Percentiles rank a stretch among this genome's conserved stretches.
Conservation (phyloP, 2,329 filamentous ascomycete species). For the Simplicillium aogashimaense region DNA sequence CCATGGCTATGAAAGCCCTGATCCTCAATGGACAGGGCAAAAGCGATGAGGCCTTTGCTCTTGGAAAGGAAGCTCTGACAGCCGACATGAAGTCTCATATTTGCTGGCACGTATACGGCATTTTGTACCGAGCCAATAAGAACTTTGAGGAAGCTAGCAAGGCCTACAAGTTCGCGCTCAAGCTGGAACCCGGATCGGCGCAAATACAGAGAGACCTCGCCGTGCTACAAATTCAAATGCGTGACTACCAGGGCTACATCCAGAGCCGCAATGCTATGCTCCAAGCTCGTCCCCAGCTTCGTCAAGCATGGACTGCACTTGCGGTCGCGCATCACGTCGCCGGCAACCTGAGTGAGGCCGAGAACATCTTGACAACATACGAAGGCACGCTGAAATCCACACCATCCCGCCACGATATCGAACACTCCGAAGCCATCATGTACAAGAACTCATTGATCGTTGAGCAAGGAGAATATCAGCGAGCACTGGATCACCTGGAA, state of each 20-base stretch:
- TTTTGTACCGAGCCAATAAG: conserved; percentile 87
- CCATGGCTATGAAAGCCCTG: conserved; percentile 96
- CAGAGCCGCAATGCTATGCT: conserved; percentile 84
- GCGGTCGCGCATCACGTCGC: conserved; percentile 86
- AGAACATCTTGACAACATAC: conserved; percentile 83
- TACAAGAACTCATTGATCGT: conserved; percentile 96
- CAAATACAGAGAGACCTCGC: conserved; percentile 94
- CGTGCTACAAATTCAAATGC: conserved; percentile 89
- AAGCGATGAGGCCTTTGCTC: conserved; percentile 83
- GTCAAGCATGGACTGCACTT: conserved; percentile 96
- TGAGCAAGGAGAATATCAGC: conserved; percentile 73
- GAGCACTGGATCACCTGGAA: conserved; percentile 80
- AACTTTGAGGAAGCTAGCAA: conserved; percentile 99
- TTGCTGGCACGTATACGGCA: conserved; percentile 97
- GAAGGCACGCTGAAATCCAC: conserved; percentile 84
- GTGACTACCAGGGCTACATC: conserved; percentile 89
- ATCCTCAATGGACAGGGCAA: conserved; percentile 91
- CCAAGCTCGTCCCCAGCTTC: conserved; percentile 66
- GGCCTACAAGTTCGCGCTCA: conserved; percentile 93
- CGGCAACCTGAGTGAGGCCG: conserved; percentile 77
- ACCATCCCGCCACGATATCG: conserved; percentile 69
- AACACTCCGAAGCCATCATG: conserved; percentile 86
- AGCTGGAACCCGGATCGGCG: conserved; percentile 83
- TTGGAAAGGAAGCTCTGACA: conserved; percentile 85
- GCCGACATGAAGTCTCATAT: conserved; percentile 99